Evolutionary conservation across 495 filamentous ascomycete genomes (phyloP), one percentile per base, ranked within the genome.

Genomic region (Aspergillus nanangensis): DNA sequence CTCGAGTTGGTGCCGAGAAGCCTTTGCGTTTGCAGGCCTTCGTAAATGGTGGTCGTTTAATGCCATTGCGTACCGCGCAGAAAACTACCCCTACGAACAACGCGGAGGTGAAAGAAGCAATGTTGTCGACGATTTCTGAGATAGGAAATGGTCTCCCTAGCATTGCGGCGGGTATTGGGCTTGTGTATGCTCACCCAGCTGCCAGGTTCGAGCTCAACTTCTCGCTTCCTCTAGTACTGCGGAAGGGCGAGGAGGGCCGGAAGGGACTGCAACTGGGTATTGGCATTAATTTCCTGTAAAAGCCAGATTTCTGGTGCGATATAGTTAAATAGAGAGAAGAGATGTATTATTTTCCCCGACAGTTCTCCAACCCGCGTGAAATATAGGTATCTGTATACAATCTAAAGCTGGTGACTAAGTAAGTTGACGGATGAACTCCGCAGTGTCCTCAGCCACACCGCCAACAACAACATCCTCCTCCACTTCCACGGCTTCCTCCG

Each of bases 121-220:
- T 84, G 51, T 39, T 61, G 27, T 70, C 69, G 3, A 80, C 82
- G 17, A 33, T 86, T 9, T 55, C 60, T n/a, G 84, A 90, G 52
- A 65, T 96, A 35, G 70, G 68, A 4, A 84, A 83, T 41, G 88
- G 85, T 4, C 62, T 92, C 32, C 93, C 93, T 10, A 96, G 89
- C 58, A 67, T 89, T 19, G 84, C 93, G 3, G 93, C 87, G 2
- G 93, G 93, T 19, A 64, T 96, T 21, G 93, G 93, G 3, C 61
- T 98, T 11, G 89, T 98, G 13, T 98, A 98, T 63, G 94, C 90
- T 18, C 90, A 95, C 62, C 88, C 88, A 0, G 80, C 88, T 5
- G 93, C 92, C 29, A 75, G 93, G 46, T 96, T 98, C 55, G 93
- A 98, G 73, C 66, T 98, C 46, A 97, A 96, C 59, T 95, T 97